phyloP scores from a whole-genome alignment of 306 rosid species.

The Quercus rubra region DNA sequence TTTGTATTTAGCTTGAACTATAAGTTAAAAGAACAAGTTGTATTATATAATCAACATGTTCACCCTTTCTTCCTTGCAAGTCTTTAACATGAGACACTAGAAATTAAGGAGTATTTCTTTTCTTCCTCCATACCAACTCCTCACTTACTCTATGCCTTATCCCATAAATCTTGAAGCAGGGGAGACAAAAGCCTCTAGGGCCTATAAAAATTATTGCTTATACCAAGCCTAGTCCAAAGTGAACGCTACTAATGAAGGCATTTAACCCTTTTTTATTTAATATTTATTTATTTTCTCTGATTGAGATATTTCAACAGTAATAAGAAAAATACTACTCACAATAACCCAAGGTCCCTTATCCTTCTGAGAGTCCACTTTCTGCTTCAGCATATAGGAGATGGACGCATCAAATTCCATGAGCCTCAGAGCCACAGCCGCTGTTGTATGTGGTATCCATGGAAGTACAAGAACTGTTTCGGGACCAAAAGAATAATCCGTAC shows the following conservation, averaged over 20 bases:
- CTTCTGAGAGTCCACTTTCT: conserved; percentile 46
- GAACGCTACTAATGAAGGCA: not conserved
- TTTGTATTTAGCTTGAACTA: not conserved
- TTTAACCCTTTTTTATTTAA: not conserved
- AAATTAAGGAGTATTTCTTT: not conserved
- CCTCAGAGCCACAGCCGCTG: conserved; percentile 70
- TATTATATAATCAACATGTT: not conserved
- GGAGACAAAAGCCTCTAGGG: not conserved
- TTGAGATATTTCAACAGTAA: conserved; percentile 1
- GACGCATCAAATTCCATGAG: conserved; percentile 68
- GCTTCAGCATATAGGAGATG: conserved; percentile 42
- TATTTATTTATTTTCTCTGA: not conserved
- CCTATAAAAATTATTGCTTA: not conserved
- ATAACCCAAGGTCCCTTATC: conserved; percentile 36
- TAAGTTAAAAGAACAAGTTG: not conserved
- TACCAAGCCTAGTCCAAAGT: not conserved
- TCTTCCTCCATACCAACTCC: not conserved
- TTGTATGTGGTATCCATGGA: conserved; percentile 73
- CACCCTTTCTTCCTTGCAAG: not conserved
- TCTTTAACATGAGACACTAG: not conserved
- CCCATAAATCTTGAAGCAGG: not conserved
- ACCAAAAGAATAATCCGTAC: conserved; percentile 14
- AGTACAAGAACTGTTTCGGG: conserved; percentile 41
- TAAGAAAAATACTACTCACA: conserved; percentile 40
- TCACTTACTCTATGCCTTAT: not conserved